These are phyloP conservation scores for Voacanga thouarsii DNA, from an alignment of 257 asterid species.

Conservation along the genomic window DNA sequence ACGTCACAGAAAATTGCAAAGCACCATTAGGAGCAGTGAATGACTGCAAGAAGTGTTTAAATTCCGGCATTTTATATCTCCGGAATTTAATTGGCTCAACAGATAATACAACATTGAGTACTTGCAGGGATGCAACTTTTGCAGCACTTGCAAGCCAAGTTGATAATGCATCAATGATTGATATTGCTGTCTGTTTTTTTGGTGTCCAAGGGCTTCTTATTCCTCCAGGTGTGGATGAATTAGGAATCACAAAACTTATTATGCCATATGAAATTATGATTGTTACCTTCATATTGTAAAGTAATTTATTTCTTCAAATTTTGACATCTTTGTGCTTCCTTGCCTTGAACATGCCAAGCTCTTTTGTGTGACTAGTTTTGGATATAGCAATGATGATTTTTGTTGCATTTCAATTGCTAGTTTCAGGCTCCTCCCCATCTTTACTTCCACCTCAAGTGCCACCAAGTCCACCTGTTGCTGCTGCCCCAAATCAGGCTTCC, in stretches of 20 bases:
- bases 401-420: constrained; percentile 18
- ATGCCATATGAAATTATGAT: neutral
- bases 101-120: constrained; percentile 75
- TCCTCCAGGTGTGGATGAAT: constrained; percentile 46
- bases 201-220: constrained; percentile 62
- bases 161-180: constrained; percentile 52
- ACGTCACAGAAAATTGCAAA: constrained; percentile 58
- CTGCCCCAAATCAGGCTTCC: constrained; percentile 61
- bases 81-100: constrained; percentile 70
- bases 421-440: constrained; percentile 45
- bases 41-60: constrained; percentile 77
- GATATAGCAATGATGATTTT: neutral
- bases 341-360: neutral
- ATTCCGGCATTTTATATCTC: constrained; percentile 69
- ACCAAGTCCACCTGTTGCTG: constrained; percentile 54
- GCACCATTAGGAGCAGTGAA: constrained; percentile 44
- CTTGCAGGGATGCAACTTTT: constrained; percentile 92
- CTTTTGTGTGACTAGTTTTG: neutral
- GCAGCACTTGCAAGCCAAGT: constrained; percentile 77
- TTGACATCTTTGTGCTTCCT: neutral
- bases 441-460: constrained; percentile 51
- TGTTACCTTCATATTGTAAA: neutral
- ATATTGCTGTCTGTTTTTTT: constrained; percentile 81
- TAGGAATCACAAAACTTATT: neutral
- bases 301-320: neutral